Percentiles rank a stretch among this genome's conserved stretches.
These are phyloP conservation scores for Trichophyton benhamiae DNA, from an alignment of 2,329 filamentous ascomycete genomes.

Conservation along the genomic window DNA sequence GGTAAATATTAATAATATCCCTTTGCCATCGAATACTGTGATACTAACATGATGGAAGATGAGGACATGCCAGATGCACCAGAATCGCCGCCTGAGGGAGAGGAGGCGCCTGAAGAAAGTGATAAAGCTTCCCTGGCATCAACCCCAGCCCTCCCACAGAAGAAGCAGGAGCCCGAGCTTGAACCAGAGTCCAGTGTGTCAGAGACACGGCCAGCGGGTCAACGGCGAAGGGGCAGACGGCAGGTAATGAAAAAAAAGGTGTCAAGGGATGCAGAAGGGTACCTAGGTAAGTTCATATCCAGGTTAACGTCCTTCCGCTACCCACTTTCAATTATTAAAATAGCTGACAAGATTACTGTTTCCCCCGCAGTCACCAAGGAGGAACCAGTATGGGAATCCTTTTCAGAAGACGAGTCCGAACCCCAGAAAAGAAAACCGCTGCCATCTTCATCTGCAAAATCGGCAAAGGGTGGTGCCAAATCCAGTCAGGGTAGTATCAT, in stretches of 20 bases:
- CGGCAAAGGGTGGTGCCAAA: constrained; percentile 33
- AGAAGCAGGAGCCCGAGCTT: constrained; percentile 32
- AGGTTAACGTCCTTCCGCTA: not conserved
- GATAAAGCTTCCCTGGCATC: not conserved
- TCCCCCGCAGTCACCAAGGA: constrained; percentile 60
- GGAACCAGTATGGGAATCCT: constrained; percentile 78
- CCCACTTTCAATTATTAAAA: not conserved
- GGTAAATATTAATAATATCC: constrained; percentile 40
- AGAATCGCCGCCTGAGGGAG: constrained; percentile 15
- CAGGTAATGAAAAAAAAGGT: constrained; percentile 81
- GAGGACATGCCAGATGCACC: constrained; percentile 49
- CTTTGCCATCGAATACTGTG: constrained; percentile 3
- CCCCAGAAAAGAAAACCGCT: constrained; percentile 38
- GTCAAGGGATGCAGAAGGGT: constrained; percentile 76
- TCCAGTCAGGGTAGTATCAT: constrained; percentile 61
- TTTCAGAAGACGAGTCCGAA: constrained; percentile 71
- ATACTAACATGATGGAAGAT: constrained; percentile 22
- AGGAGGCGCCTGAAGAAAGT: not conserved
- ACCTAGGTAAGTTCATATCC: constrained; percentile 53
- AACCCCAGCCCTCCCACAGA: not conserved
- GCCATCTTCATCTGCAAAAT: constrained; percentile 27
- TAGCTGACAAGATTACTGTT: not conserved
- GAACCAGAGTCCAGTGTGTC: constrained; percentile 24
- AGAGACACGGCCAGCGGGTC: constrained; percentile 25
- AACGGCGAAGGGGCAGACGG: constrained; percentile 62